phyloP scores from a whole-genome alignment of 2,329 filamentous ascomycete genomes.

The Cercospora zeae-maydis region DNA sequence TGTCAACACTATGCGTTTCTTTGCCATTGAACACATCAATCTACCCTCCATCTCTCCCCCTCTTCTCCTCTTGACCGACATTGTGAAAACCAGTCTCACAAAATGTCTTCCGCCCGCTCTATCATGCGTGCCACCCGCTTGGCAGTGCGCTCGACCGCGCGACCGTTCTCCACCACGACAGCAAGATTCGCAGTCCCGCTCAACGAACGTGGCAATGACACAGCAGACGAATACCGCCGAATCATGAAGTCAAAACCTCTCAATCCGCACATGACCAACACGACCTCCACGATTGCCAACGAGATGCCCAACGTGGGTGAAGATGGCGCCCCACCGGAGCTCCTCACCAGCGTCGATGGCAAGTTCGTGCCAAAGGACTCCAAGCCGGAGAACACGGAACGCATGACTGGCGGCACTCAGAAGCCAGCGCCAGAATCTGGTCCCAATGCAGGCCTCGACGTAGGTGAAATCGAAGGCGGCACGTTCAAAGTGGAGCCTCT shows the following conservation, averaged over 20 bases:
- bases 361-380: conserved; percentile 58
- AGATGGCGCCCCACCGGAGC: conserved; percentile 57
- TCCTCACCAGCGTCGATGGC: conserved; percentile 55
- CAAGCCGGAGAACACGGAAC: conserved; percentile 59
- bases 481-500: conserved; percentile 89
- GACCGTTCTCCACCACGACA: conserved; percentile 40
- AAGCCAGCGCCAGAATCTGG: conserved; percentile 45
- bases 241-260: conserved; percentile 55
- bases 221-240: conserved; percentile 52
- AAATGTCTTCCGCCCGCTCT: conserved; percentile 49
- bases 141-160: conserved; percentile 34
- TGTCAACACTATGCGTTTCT: conserved; percentile 7
- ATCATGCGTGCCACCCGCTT: conserved; percentile 46
- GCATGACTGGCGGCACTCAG: conserved; percentile 63
- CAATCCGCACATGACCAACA: conserved; percentile 63
- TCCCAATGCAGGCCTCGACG: conserved; percentile 64
- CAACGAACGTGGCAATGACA: conserved; percentile 53
- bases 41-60: neutral
- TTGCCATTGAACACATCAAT: conserved; percentile 7
- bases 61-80: neutral
- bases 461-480: conserved; percentile 83
- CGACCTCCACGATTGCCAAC: conserved; percentile 60
- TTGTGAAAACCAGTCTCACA: neutral
- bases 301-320: conserved; percentile 59
- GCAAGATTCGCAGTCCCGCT: conserved; percentile 39